Percentiles rank a stretch among this genome's conserved stretches.
Evolutionary conservation across 768 basidiomycete species (phyloP).

Genomic region (Collybia sp.): DNA sequence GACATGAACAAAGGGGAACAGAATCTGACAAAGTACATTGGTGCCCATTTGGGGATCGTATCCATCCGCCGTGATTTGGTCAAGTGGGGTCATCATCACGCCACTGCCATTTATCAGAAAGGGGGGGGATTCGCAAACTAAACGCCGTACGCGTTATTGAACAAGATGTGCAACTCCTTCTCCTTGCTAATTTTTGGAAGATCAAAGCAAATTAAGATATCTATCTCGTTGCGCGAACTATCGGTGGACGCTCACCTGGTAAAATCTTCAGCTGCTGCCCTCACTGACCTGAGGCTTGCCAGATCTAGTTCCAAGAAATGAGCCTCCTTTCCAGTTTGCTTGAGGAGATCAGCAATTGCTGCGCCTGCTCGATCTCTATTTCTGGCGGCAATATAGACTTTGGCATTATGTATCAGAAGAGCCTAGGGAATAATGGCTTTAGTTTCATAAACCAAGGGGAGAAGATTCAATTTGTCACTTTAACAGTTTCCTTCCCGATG

Average conservation of each 20-base stretch:
- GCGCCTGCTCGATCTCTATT: conserved; percentile 34
- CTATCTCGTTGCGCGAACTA: background rate
- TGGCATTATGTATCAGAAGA: conserved; percentile 53
- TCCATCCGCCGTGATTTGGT: background rate
- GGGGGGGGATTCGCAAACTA: background rate
- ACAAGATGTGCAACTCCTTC: background rate
- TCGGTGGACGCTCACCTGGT: conserved; percentile 16
- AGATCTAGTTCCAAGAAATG: conserved; percentile 39
- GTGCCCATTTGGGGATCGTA: background rate
- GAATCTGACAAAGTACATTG: background rate
- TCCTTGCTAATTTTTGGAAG: background rate
- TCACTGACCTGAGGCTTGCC: conserved; percentile 33
- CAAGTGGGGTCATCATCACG: background rate
- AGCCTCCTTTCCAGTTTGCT: conserved; percentile 41
- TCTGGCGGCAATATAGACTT: conserved; percentile 43
- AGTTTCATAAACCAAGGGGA: background rate
- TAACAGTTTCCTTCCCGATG: background rate
- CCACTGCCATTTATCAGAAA: background rate
- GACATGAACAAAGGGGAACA: background rate
- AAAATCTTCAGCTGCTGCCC: conserved; percentile 36
- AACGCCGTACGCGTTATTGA: background rate
- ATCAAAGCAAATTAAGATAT: background rate
- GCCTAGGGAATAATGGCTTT: conserved; percentile 27
- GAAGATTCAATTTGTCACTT: background rate
- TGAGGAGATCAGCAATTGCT: conserved; percentile 50